phyloP scores from a whole-genome alignment of 176 grass and related monocot genomes.

The Otatea glauca region DNA sequence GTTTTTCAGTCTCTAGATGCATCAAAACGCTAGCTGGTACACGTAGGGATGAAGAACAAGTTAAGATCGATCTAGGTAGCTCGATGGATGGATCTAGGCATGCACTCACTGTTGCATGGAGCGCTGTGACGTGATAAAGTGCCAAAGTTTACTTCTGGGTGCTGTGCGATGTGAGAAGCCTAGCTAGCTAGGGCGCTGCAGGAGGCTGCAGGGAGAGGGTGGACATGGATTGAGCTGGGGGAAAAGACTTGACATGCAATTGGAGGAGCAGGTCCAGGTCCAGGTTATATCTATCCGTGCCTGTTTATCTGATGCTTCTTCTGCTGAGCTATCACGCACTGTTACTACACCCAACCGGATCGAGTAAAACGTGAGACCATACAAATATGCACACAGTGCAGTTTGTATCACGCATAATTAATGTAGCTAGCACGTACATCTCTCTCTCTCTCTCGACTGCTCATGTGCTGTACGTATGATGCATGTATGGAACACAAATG shows the following conservation, averaged over 20 bases:
- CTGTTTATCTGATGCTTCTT: conserved; percentile 29
- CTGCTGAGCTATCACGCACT: conserved; percentile 26
- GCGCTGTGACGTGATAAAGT: conserved; percentile 46
- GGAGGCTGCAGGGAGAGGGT: not conserved
- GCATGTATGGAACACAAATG: not conserved
- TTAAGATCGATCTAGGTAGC: not conserved
- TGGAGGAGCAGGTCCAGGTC: conserved; percentile 44
- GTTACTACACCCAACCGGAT: conserved; percentile 7
- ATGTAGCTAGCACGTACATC: not conserved
- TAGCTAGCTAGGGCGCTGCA: conserved; percentile 10
- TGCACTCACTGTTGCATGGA: conserved; percentile 47
- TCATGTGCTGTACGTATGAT: not conserved
- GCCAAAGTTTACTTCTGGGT: conserved; percentile 57
- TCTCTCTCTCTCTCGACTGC: not conserved
- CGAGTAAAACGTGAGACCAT: conserved; percentile 38
- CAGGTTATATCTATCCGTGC: conserved; percentile 43
- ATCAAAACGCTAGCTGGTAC: not conserved
- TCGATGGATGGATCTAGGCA: conserved; percentile 30
- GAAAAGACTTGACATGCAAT: conserved; percentile 60
- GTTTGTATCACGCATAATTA: not conserved
- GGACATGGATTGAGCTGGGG: not conserved
- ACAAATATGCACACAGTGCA: not conserved
- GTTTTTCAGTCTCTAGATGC: conserved; percentile 18
- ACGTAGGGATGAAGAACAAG: not conserved
- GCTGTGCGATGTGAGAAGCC: conserved; percentile 44